phyloP scores from a whole-genome alignment of 371 early-diverging fungal genomes.

The Mucor sp. region DNA sequence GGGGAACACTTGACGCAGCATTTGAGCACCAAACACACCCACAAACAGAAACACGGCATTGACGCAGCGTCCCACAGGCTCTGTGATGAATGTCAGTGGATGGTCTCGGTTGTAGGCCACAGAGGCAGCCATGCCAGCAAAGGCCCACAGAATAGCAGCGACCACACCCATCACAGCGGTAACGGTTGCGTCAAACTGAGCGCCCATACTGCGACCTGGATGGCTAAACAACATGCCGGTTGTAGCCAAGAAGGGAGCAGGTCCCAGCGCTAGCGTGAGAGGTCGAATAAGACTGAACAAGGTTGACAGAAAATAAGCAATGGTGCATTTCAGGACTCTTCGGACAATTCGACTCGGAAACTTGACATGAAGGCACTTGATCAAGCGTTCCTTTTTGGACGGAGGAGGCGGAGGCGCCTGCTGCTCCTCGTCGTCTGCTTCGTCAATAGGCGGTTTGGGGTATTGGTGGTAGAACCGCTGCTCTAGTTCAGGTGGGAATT shows the following conservation, averaged over 20 bases:
- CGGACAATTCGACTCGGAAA: slow-evolving; percentile 57
- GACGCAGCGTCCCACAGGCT: slow-evolving; percentile 18
- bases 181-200: slow-evolving; percentile 51
- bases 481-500: slow-evolving; percentile 18
- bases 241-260: slow-evolving; percentile 43
- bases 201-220: slow-evolving; percentile 54
- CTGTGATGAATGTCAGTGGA: slow-evolving; percentile 8
- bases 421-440: slow-evolving; percentile 10
- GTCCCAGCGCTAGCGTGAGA: slow-evolving; percentile 36
- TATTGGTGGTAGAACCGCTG: slow-evolving; percentile 12
- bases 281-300: slow-evolving; percentile 47
- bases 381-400: slow-evolving; percentile 11
- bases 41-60: slow-evolving; percentile 33
- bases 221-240: slow-evolving; percentile 54
- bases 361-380: slow-evolving; percentile 30
- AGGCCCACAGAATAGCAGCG: slow-evolving; percentile 38
- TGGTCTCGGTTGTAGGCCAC: slow-evolving; percentile 36
- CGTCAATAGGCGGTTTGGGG: slow-evolving; percentile 25
- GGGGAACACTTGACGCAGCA: slow-evolving; percentile 33
- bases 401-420: slow-evolving; percentile 2
- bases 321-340: slow-evolving; percentile 55
- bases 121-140: slow-evolving; percentile 38
- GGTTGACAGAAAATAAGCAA: slow-evolving; percentile 51
- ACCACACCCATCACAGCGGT: slow-evolving; percentile 45
- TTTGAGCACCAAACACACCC: slow-evolving; percentile 33